Base-by-base conservation (phyloP, 108 stramenopile species). In the Discostella pseudostelligera region DNA sequence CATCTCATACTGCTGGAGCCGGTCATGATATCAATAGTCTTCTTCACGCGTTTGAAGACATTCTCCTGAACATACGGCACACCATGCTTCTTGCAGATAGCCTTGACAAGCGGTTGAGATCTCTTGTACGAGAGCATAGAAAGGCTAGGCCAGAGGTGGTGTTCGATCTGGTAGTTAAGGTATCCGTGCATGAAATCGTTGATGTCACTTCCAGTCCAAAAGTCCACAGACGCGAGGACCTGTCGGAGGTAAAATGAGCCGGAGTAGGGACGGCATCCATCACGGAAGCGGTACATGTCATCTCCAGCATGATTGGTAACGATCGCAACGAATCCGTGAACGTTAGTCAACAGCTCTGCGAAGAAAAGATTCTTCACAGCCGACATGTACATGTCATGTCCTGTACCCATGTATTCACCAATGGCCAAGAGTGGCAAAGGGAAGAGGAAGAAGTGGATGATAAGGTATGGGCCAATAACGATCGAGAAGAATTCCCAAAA, bases 131-230 rank as follows among this genome's bases (percentile, higher is more conserved):
- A 78, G 24, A 87, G 77, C 95, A 96, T 96, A 37, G 79, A 78
- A 1, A 96, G 78, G 65, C 77, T 80, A 10, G 95, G 95, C 88
- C 88, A 93, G 25, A 96, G 59, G 77, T 96, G 95, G 64, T 96
- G 95, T 69, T 96, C 95, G 57, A 94, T 88, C 61, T 96, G 95
- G 62, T 96, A 96, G 76, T 93, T 93, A 32, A 96, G 69, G 62
- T 77, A 96, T 48, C 92, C 95, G 61, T 96, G 95, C 28, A 84
- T 57, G 66, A 93, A 93, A 47, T 94, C 92, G 40, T 87, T 77
- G 13, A 81, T 19, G 53, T 96, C 95, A 19, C 84, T 78, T 10
- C 95, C 95, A 24, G 72, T 71, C 47, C 61, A 75, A 40, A 89
- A 96, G 64, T 96, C 88, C 20, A 83, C 89, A 37, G 85, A 87